Conservation (phyloP, 2,329 filamentous ascomycete genomes). For the Claviceps africana region DNA sequence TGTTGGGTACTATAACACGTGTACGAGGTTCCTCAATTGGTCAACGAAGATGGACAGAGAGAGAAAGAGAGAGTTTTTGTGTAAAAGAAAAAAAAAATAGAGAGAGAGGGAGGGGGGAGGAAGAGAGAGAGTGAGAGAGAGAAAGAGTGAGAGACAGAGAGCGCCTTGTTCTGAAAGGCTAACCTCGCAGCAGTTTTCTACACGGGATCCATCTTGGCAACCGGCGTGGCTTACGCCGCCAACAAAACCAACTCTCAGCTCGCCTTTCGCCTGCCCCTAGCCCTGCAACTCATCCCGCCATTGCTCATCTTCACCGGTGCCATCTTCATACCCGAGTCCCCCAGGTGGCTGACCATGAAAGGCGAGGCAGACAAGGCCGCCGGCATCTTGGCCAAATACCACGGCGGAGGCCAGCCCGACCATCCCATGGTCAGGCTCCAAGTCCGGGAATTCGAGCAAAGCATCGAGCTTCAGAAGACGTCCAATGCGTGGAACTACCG, state of each 20-base stretch:
- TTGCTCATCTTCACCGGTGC: background rate
- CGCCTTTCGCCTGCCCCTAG: background rate
- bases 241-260: background rate
- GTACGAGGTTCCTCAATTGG: conserved; percentile 9
- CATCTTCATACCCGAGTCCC: background rate
- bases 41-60: no score
- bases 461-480: background rate
- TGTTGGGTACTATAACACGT: conserved; percentile 26
- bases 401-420: background rate
- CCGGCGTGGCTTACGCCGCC: background rate
- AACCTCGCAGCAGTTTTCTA: conserved; percentile 7
- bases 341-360: background rate
- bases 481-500: background rate
- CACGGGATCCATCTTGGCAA: background rate
- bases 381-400: background rate
- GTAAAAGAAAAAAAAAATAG: no score
- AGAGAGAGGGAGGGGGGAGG: no score
- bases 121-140: background rate
- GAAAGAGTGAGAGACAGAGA: no score
- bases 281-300: background rate
- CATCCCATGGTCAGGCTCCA: background rate
- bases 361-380: background rate
- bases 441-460: background rate
- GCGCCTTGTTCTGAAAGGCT: no score
- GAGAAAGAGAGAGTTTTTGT: no score